Base-by-base conservation (phyloP, 2,329 filamentous ascomycete genomes). In the Talaromyces sp. region DNA sequence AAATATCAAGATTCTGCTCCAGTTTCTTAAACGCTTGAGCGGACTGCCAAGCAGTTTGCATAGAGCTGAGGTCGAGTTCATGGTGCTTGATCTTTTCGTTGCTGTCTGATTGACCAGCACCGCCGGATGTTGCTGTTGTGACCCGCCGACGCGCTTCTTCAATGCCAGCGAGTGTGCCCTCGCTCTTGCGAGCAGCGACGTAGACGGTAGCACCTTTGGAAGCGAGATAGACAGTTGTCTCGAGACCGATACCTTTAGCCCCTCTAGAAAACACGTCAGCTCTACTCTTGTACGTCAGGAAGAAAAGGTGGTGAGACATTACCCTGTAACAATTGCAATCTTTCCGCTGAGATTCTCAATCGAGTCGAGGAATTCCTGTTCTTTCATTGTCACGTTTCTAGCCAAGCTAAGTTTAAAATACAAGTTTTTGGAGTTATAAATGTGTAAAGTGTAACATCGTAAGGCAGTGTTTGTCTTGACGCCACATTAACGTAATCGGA, bases 161-260 rank as follows among this genome's bases (percentile, higher is more conserved):
- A 27, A 61, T 58, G n/a, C 56, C 59, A 24, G 51, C 55, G 10
- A 52, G 38, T 3, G 55, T 61, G 17, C 56, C 56, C 27, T 58
- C 41, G 52, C 51, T 58, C 41, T 52, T 54, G 56, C 59, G 59
- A n/a, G 59, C 35, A n/a, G 59, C 59, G 26, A 61, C 50, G 21
- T 61, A 61, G 21, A 61, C 59, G 9, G 56, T 58, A 11, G 59
- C 59, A 10, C 59, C 59, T 50, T 61, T 61, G 26, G 43, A 53
- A n/a, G 56, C 59, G 1, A 61, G 59, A 27, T 61, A 61, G 26
- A 61, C n/a, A 13, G 50, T 55, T 51, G 59, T 61, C 56, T 58
- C 59, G 19, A 61, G 31, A 11, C 59, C 59, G n/a, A 61, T 61
- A 5, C 59, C 59, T 35, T 58, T 61, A 27, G 59, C 56, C 32